Evolutionary conservation across 495 filamentous ascomycete genomes (phyloP), one percentile per base, ranked within the genome.

Genomic region (Penicillium malachiteum): DNA sequence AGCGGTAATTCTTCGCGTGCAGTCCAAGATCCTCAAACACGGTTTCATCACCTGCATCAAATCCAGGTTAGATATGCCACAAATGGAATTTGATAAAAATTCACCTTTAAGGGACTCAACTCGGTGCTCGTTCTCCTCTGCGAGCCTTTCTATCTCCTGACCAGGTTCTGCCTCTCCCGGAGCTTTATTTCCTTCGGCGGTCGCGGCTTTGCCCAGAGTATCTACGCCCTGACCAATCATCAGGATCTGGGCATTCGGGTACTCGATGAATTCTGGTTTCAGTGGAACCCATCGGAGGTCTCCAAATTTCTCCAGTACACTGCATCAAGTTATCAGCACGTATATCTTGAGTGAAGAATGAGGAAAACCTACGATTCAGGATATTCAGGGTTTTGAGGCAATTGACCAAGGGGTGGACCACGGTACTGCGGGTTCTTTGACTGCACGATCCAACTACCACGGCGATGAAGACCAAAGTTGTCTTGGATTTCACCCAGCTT

Each of bases 371-470:
- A 90, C 87, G 87, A 80, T 58, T 88, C 76, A 0, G 90, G 83
- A 74, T 88, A 96, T 21, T 89, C 82, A 0, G 92, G 81, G 0
- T 75, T 75, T 62, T 89, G 76, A 0, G 85, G 83, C 16, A 96
- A 69, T 39, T 74, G 75, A 8, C 84, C 84, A 63, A 80, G 80
- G 9, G 83, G 69, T 0, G 91, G 88, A 1, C 83, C 82, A 6
- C 83, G 76, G 43, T 77, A 81, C 55, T 87, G 73, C 1, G 93
- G 92, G 57, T 96, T 97, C 72, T 89, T 91, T 9, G 88, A 84
- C 52, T 85, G 88, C 39, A 92, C 70, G 39, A 94, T 76, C 74
- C 89, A 96, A 65, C 86, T 89, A 0, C 91, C 93, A 45, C 84
- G 85, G 33, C 81, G 68, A 33, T 76, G 74, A 7, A 96, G 60